These are phyloP conservation scores for Vigna radiata DNA, from an alignment of 306 rosid genomes.

Conservation along the genomic window DNA sequence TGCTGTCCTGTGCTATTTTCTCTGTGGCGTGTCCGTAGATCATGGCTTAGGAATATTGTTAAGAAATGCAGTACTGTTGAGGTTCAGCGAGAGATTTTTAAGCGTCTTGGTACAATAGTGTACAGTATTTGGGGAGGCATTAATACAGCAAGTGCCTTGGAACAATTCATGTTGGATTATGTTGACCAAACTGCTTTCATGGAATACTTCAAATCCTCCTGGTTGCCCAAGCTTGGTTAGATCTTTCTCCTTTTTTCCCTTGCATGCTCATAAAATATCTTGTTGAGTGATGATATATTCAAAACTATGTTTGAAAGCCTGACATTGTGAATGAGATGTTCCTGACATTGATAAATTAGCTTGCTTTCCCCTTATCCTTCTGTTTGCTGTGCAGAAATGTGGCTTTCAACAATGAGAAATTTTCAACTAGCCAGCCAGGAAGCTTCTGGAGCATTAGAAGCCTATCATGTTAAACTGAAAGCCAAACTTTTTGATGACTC, in stretches of 20 bases:
- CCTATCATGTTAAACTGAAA: slow-evolving; percentile 89
- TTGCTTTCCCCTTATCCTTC: slow-evolving; percentile 1
- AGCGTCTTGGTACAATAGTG: slow-evolving; percentile 74
- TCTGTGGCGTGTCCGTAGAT: slow-evolving; percentile 90
- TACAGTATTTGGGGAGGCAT: slow-evolving; percentile 73
- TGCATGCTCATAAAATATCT: slow-evolving; percentile 22
- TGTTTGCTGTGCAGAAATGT: slow-evolving; percentile 69
- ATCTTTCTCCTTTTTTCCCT: slow-evolving; percentile 54
- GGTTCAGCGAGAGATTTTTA: slow-evolving; percentile 88
- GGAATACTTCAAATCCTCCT: slow-evolving; percentile 82
- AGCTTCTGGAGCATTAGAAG: slow-evolving; percentile 93
- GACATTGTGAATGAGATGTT: neutral
- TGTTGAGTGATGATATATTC: slow-evolving; percentile 21
- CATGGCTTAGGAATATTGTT: slow-evolving; percentile 89
- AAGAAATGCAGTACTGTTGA: slow-evolving; percentile 76
- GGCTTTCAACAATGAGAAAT: slow-evolving; percentile 84
- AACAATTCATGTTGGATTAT: slow-evolving; percentile 76
- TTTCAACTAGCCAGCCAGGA: slow-evolving; percentile 93
- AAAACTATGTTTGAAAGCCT: slow-evolving; percentile 27
- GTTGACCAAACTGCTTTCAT: slow-evolving; percentile 86
- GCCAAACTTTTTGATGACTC: slow-evolving; percentile 92
- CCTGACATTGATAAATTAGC: slow-evolving; percentile 34
- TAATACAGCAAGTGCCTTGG: slow-evolving; percentile 60
- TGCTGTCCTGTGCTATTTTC: slow-evolving; percentile 86
- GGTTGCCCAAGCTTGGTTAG: slow-evolving; percentile 96